Conservation (phyloP, 2,329 filamentous ascomycete genomes). For the Pseudogymnoascus sp. region DNA sequence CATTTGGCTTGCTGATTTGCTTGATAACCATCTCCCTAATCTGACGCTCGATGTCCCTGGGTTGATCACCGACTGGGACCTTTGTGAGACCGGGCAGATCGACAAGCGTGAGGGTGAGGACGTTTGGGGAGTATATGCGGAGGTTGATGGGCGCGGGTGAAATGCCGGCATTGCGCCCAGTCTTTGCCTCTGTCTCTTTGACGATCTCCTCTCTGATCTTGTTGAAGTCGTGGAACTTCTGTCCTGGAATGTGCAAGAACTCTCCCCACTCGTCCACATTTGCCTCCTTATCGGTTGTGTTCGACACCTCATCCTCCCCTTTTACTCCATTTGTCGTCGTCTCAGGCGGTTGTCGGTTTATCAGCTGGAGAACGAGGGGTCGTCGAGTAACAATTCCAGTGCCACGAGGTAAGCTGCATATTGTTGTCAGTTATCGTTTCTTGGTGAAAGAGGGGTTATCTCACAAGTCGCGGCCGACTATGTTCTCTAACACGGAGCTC, state of each 20-base stretch:
- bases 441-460: constrained; percentile 32
- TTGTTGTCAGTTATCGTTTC: constrained; percentile 23
- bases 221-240: constrained; percentile 97
- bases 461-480: constrained; percentile 97
- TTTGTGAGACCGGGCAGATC: constrained; percentile 95
- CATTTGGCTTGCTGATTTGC: constrained; percentile 97
- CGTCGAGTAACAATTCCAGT: constrained; percentile 95
- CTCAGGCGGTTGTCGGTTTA: constrained; percentile 68
- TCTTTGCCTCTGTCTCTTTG: constrained; percentile 92
- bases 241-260: constrained; percentile 93
- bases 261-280: constrained; percentile 98
- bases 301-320: constrained; percentile 54
- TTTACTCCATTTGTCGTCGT: constrained; percentile 66
- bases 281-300: constrained; percentile 72
- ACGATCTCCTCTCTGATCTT: constrained; percentile 98
- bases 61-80: constrained; percentile 93
- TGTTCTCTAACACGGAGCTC: constrained; percentile 98
- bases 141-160: constrained; percentile 95
- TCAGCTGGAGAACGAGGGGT: constrained; percentile 93
- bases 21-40: constrained; percentile 98
- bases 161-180: constrained; percentile 92
- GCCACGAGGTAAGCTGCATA: constrained; percentile 77
- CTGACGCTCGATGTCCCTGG: constrained; percentile 91
- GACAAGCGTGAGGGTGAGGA: constrained; percentile 91
- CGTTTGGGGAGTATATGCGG: constrained; percentile 96